Base-by-base conservation (phyloP, 2,329 filamentous ascomycete genomes). In the Penicillium verrucosum region DNA sequence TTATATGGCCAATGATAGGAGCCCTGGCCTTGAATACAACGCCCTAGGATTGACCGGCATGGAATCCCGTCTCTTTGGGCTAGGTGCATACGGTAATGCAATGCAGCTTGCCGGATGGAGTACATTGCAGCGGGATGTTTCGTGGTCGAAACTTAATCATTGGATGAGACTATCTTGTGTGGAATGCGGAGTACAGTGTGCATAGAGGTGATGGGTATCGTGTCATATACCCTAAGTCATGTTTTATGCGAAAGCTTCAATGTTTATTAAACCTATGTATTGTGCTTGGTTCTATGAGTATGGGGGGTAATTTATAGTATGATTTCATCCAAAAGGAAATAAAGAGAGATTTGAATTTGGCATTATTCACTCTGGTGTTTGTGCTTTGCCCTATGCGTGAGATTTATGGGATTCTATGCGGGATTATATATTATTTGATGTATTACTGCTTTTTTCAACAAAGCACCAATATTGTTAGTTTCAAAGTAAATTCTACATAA, bases 31-130 rank as follows among this genome's bases (percentile, higher is more conserved):
- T 9, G 23, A 38, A 32, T 18, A 32, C 18, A 7, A 34, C 29
- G 10, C 29, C 11, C 36, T 8, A 34, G 41, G 32, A 4, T 27
- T 34, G 32, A 25, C 14, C 34, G 53, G 53, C 40, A 45, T 14
- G 38, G 32, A 27, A 38, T 21, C n/a, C 29, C 37, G 47, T 59
- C 60, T 42, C 54, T 58, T 65, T 60, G 37, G 57, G 55, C 60
- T 56, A 55, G 53, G 40, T 64, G 64, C 62, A 65, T 59, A 47
- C 29, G 53, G 57, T 48, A 62, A 64, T 66, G 61, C 57, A 62
- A 62, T 66, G 62, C 61, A 63, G 54, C 54, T 55, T 60, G 38
- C 64, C 61, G 60, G 54, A 62, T 64, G 57, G 57, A 61, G 60
- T 58, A 57, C 51, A 51, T 43, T 53, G 51, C 56, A 49, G 60